Base-by-base conservation (phyloP, 306 rosid genomes). In the Morella rubra region DNA sequence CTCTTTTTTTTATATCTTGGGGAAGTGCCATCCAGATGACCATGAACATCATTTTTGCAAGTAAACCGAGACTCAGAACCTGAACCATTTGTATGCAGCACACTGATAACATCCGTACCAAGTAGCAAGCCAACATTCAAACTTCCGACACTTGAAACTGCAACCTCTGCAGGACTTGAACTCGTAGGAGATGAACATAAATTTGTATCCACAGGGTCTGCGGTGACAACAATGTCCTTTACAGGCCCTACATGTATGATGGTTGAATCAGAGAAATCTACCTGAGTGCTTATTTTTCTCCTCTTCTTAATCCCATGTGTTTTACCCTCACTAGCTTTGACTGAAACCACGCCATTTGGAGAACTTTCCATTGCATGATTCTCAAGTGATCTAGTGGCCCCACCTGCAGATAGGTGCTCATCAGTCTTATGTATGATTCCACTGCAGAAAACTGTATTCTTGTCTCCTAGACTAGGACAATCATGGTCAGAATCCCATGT, bases 141-240 rank as follows among this genome's bases (percentile, higher is more conserved):
- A 64, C 77, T 87, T 81, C 79, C 85, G 82, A 69, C 77, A 77
- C 77, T 73, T 74, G 84, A 82, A 83, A 82, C 78, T 58, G 75
- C 69, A 60, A 76, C 83, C 71, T 81, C 87, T 40, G 82, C 82
- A 73, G 62, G 54, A 72, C 80, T 75, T 79, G 77, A 70, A 73
- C 77, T 82, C 62, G 84, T 85, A 44, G 76, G 69, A 62, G 74
- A 44, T 45, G 41, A 56, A 80, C 76, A 62, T 69, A 51, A 69
- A 71, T 78, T 67, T 74, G 84, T 80, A 85, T 86, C 81, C 76
- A 68, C 73, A 56, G 79, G 74, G 81, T 56, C 75, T 73, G 79
- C 56, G 76, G 56, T 55, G 70, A 71, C 58, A 80, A 74, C 70
- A 71, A 74, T 37, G 77, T 82, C 54, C 82, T 82, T 75, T 61